These are phyloP conservation scores for Cyathus olla DNA, from an alignment of 1,284 basidiomycete species.

Conservation along the genomic window DNA sequence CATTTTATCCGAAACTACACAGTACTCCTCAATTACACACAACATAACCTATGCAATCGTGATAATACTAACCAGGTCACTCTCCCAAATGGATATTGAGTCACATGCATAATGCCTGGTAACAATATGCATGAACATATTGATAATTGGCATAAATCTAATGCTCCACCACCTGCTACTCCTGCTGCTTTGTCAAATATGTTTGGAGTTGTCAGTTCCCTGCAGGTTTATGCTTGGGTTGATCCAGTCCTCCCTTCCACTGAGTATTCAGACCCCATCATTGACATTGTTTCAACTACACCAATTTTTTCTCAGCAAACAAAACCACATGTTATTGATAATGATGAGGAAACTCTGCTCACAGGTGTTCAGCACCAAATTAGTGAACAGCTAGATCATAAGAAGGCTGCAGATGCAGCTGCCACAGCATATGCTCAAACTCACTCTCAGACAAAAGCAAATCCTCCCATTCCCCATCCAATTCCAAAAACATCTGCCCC, in stretches of 20 bases:
- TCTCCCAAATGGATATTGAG: not conserved
- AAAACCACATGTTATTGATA: not conserved
- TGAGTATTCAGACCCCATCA: not conserved
- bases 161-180: not conserved
- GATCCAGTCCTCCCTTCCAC: not conserved
- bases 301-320: too few species aligned
- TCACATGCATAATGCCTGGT: not conserved
- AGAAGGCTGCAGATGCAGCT: not conserved
- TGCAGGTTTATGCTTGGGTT: not conserved
- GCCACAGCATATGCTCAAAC: not conserved
- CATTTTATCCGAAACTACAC: not conserved
- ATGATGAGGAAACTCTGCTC: not conserved
- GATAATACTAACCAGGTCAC: not conserved
- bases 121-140: slow-evolving; percentile 1
- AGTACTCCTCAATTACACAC: not conserved
- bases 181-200: not conserved
- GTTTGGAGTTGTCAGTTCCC: not conserved
- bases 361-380: not conserved
- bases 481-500: too few species aligned
- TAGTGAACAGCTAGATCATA: not conserved
- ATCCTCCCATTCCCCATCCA: not conserved
- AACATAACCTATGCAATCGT: not conserved
- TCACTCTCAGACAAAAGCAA: not conserved
- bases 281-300: too few species aligned
- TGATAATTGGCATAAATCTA: slow-evolving; percentile 9